These are phyloP conservation scores for Schizosaccharomyces japonicus DNA, from an alignment of 805 yeast genomes.

Conservation along the genomic window DNA sequence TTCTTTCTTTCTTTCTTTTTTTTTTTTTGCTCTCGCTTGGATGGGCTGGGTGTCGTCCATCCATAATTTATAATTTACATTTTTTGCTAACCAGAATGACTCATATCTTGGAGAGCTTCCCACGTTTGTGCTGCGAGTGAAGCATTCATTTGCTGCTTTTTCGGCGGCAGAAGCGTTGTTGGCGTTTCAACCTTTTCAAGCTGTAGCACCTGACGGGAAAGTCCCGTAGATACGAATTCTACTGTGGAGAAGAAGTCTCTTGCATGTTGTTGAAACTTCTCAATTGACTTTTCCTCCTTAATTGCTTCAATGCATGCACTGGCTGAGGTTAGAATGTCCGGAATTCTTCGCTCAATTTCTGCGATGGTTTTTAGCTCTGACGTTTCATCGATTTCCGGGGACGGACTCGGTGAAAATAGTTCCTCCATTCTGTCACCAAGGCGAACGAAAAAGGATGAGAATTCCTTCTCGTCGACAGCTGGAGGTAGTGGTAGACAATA, in stretches of 20 bases:
- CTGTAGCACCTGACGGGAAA: not conserved
- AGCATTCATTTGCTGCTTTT: not conserved
- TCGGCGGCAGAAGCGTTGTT: not conserved
- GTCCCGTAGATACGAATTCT: slow-evolving; percentile 1
- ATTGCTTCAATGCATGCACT: not conserved
- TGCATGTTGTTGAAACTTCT: not conserved
- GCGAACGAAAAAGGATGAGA: no score
- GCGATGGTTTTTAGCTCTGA: slow-evolving; percentile 16
- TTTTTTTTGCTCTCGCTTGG: no score
- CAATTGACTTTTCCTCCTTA: not conserved
- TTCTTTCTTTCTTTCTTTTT: not conserved
- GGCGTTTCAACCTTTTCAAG: slow-evolving; percentile 1
- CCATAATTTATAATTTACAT: no score
- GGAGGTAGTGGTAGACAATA: no score
- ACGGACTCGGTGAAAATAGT: no score
- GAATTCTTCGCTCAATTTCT: not conserved
- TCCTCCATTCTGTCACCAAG: no score
- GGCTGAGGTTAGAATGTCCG: not conserved
- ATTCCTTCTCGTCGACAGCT: no score
- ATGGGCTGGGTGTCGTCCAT: no score
- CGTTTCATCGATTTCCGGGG: not conserved
- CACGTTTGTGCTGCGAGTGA: no score
- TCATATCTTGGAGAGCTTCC: no score
- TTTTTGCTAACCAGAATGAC: no score
- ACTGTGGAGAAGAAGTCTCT: not conserved